Percentiles rank a stretch among this genome's conserved stretches.
Evolutionary conservation across 169 alveolate genomes (phyloP).

Genomic region (Cryptosporidium felis): DNA sequence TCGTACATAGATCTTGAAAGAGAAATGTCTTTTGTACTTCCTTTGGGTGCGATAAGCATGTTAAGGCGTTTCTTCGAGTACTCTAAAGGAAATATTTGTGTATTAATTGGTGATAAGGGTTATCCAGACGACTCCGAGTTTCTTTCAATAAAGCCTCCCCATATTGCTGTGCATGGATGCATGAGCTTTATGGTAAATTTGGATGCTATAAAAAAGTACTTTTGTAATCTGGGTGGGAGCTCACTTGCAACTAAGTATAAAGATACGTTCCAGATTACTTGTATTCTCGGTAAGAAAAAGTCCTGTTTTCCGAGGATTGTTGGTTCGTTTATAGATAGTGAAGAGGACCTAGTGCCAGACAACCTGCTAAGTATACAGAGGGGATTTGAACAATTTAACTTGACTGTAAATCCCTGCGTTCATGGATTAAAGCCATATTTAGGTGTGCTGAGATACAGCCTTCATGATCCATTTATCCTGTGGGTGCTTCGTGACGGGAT

Average conservation of each 20-base stretch:
- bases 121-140: slow-evolving; percentile 83
- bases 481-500: slow-evolving; percentile 52
- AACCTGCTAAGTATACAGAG: slow-evolving; percentile 42
- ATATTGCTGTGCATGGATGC: slow-evolving; percentile 85
- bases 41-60: slow-evolving; percentile 81
- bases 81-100: slow-evolving; percentile 77
- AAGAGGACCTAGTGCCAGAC: slow-evolving; percentile 54
- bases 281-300: slow-evolving; percentile 58
- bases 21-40: slow-evolving; percentile 80
- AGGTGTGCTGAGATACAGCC: slow-evolving; percentile 37
- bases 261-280: slow-evolving; percentile 83
- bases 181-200: slow-evolving; percentile 84
- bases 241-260: slow-evolving; percentile 81
- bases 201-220: slow-evolving; percentile 81
- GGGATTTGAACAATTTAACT: slow-evolving; percentile 12
- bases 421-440: slow-evolving; percentile 41
- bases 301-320: slow-evolving; percentile 46
- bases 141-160: slow-evolving; percentile 81
- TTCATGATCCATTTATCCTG: slow-evolving; percentile 48
- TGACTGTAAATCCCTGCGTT: background rate
- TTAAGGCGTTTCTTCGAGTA: slow-evolving; percentile 75
- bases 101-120: slow-evolving; percentile 85
- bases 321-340: slow-evolving; percentile 45
- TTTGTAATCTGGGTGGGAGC: slow-evolving; percentile 80
- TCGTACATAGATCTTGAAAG: slow-evolving; percentile 74